Base-by-base conservation (phyloP, 306 rosid genomes). In the Lithocarpus polystachyus region DNA sequence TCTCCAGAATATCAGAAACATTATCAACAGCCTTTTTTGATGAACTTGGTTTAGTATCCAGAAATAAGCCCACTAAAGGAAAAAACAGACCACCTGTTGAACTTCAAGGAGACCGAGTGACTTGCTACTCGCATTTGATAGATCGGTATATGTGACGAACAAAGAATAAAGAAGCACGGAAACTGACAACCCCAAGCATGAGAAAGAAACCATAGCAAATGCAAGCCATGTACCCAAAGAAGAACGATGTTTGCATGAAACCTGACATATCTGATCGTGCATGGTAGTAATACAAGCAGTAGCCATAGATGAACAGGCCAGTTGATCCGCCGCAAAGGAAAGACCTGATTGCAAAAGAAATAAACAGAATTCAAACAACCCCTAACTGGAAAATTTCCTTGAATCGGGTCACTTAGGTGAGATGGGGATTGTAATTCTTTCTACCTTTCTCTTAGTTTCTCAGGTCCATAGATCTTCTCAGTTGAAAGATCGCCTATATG, bases 141-240 rank as follows among this genome's bases (percentile, higher is more conserved):
- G 86, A 81, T 57, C 67, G 80, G 15, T 88, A 88, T 28, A 88
- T 81, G 81, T 88, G 89, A 3, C 77, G 73, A 17, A 83, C 87
- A 76, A 85, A 81, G 70, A 88, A 70, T 60, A 85, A 83, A 52
- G 89, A 43, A 76, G 91, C 88, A 12, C 73, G 73, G 84, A 88
- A 85, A 67, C 86, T 83, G 5, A 88, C 83, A 56, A 87, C 71
- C 82, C 87, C 91, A 57, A 88, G 89, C 91, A 88, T 88, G 77
- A 88, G 89, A 68, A 88, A 85, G 81, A 88, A 81, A 48, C 88
- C 88, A 76, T 83, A 89, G 89, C 90, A 86, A 67, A 86, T 68
- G 76, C 90, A 86, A 62, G 90, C 90, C 92, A 88, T 85, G 86
- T 83, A 83, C 62, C 89, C 89, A 28, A 88, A 85, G 81, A 86